Base-by-base conservation (phyloP, 805 yeast genomes). In the Candida arabinofermentans region DNA sequence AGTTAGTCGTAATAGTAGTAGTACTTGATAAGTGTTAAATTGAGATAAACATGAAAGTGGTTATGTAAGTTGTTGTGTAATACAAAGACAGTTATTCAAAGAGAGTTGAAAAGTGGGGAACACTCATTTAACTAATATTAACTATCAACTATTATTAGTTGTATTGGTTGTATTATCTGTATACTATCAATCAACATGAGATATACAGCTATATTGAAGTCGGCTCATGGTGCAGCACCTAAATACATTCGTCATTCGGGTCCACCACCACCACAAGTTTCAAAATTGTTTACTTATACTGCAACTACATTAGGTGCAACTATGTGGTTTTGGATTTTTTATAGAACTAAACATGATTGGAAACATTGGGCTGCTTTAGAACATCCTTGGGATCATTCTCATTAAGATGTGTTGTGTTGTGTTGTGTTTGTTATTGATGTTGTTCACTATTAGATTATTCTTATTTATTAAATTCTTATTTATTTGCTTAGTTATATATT, bases 291-390 rank as follows among this genome's bases (percentile, higher is more conserved):
- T 55, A 72, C 75, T 43, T 70, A 79, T 64, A 72, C 81, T 17
- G 75, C 86, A 35, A 82, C 83, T 53, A 61, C 73, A 17, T 71
- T 87, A 33, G 96, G 96, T 9, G 95, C 91, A 30, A 74, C 89
- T 40, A 82, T 85, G 86, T 85, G 93, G 86, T 87, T 86, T 65
- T 87, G 91, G 86, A 75, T 87, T 48, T 72, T 87, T 58, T 86
- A 84, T 72, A 74, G 96, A 62, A 71, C 85, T 34, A 81, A 83
- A 66, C 81, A 84, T 60, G 91, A 81, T 54, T 81, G 80, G 51
- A 71, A 75, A 55, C 79, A 76, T 27, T 77, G 81, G 76, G 66
- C 72, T 48, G 83, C 73, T 10, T 40, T 67, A 39, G 69, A 64
- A 40, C 72, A 69, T 49, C 73, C 73, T 27, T 66, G 70, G 67